Percentiles rank a stretch among this genome's conserved stretches.
Evolutionary conservation across 305 asterid genomes (phyloP).

Genomic region (Solanum aculeatissimum): DNA sequence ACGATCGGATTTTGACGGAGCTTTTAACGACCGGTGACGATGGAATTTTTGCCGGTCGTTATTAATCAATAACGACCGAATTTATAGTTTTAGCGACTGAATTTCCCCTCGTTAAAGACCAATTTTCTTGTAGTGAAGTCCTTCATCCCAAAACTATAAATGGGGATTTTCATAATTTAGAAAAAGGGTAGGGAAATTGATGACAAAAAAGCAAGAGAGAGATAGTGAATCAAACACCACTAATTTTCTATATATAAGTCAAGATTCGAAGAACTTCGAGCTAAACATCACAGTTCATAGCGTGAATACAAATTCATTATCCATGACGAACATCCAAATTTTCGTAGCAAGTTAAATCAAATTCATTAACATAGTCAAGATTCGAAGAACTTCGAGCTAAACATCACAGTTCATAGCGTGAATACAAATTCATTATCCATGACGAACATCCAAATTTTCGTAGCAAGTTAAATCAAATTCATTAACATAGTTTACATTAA

Average conservation of each 20-base stretch:
- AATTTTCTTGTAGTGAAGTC: too few relatives aligned
- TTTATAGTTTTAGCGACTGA: too few relatives aligned
- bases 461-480: neutral
- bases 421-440: neutral
- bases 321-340: neutral
- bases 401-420: neutral
- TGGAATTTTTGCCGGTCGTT: too few relatives aligned
- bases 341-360: neutral
- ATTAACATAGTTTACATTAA: neutral
- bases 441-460: neutral
- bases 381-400: neutral
- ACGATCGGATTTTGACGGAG: too few relatives aligned
- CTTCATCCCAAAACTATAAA: neutral
- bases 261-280: neutral
- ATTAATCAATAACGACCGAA: too few relatives aligned
- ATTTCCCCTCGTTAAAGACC: too few relatives aligned
- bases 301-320: neutral
- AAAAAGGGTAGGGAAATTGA: neutral
- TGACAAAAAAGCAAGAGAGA: neutral
- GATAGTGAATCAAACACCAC: neutral
- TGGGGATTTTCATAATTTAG: neutral
- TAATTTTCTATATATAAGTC: neutral
- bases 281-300: neutral
- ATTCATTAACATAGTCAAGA: too few relatives aligned
- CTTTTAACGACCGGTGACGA: too few relatives aligned